Conservation (phyloP, 305 asterid genomes). For the Fraxinus nigra region DNA sequence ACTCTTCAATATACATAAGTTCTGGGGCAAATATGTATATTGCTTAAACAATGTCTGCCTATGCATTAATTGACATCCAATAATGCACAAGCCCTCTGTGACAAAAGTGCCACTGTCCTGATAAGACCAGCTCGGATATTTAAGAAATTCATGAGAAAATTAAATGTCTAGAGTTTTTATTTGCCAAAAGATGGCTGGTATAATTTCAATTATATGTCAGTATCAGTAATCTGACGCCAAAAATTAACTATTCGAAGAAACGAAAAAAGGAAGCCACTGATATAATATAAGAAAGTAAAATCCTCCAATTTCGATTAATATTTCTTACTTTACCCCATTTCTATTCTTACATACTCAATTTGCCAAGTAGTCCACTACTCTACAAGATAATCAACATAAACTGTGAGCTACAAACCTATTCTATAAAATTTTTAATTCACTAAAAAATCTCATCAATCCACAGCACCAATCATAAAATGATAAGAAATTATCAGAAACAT, state of each 20-base stretch:
- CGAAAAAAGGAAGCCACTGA: not conserved
- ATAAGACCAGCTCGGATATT: not conserved
- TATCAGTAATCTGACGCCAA: not conserved
- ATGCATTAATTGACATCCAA: not conserved
- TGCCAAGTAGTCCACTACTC: not conserved
- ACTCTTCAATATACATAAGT: not conserved
- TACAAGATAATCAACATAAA: not conserved
- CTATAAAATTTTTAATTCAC: not conserved
- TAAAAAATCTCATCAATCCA: conserved; percentile 6
- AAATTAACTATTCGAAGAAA: not conserved
- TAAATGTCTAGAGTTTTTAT: not conserved
- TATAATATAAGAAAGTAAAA: not conserved
- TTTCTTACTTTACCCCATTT: not conserved
- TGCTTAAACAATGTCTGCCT: not conserved
- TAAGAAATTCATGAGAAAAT: not conserved
- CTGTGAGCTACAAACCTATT: not conserved
- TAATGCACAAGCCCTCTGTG: not conserved
- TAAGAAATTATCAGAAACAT: not conserved
- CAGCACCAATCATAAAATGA: not conserved
- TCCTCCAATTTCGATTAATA: not conserved
- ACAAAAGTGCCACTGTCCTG: not conserved
- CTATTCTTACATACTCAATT: not conserved
- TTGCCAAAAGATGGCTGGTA: not conserved
- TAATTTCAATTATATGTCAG: not conserved
- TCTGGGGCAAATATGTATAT: not conserved